phyloP scores from a whole-genome alignment of 345 rosid genomes.

The Euphorbia tirucalli region DNA sequence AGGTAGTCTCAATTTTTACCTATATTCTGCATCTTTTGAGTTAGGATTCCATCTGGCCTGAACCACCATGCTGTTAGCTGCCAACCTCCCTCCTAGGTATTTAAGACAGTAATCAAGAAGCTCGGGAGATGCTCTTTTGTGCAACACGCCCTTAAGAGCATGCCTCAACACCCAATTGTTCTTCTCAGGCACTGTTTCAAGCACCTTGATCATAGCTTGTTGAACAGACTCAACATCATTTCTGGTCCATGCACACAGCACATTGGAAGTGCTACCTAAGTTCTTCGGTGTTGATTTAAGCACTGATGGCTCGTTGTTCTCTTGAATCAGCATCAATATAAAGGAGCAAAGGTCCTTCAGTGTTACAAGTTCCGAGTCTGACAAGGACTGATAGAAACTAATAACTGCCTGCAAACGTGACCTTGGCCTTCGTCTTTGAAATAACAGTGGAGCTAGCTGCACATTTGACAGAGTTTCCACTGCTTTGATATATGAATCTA shows the following conservation, averaged over 20 bases:
- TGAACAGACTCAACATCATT: conserved; percentile 53
- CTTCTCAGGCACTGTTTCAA: conserved; percentile 35
- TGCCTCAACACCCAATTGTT: conserved; percentile 50
- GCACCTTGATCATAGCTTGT: conserved; percentile 46
- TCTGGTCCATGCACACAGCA: conserved; percentile 50
- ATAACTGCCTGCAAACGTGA: conserved; percentile 47
- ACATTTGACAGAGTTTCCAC: conserved; percentile 41
- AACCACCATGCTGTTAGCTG: conserved; percentile 42
- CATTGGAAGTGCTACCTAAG: conserved; percentile 6
- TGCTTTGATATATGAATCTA: conserved; percentile 48
- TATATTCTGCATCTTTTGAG: conserved; percentile 52
- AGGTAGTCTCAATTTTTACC: conserved; percentile 26
- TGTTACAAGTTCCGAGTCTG: conserved; percentile 46
- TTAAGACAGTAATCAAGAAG: conserved; percentile 67
- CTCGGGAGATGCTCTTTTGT: conserved; percentile 49
- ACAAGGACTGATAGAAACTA: conserved; percentile 48
- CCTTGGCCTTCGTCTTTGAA: conserved; percentile 40
- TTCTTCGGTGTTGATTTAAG: conserved; percentile 11
- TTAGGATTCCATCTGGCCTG: conserved; percentile 37
- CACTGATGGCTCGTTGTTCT: conserved; percentile 1
- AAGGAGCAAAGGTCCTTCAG: conserved; percentile 58
- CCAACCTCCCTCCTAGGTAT: conserved; percentile 46
- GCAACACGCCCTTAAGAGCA: conserved; percentile 56
- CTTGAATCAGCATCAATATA: conserved; percentile 40
- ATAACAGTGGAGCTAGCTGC: conserved; percentile 43